These are phyloP conservation scores for Pythium periplocum DNA, from an alignment of 352 stramenopile genomes.

Conservation along the genomic window DNA sequence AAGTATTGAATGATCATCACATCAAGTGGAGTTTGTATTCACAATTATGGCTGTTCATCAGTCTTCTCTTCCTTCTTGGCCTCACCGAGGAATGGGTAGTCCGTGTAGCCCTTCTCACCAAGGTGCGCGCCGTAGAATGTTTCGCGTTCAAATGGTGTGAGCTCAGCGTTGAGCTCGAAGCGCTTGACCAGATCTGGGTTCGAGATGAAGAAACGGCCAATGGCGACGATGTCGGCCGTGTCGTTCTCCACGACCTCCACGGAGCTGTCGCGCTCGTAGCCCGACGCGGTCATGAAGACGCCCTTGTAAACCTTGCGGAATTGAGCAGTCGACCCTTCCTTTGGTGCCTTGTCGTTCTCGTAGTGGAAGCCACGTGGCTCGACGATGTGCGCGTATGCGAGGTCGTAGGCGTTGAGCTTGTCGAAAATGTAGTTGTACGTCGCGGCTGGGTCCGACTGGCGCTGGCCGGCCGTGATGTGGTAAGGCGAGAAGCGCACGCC, in stretches of 20 bases:
- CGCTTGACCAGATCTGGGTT: constrained; percentile 69
- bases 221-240: constrained; percentile 52
- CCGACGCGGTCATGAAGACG: constrained; percentile 49
- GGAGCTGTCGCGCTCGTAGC: constrained; percentile 43
- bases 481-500: no score
- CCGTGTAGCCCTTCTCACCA: constrained; percentile 21
- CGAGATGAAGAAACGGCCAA: constrained; percentile 67
- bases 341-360: constrained; percentile 16
- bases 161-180: constrained; percentile 31
- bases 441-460: constrained; percentile 34
- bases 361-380: constrained; percentile 49
- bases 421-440: constrained; percentile 48
- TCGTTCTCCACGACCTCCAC: constrained; percentile 42
- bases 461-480: constrained; percentile 17
- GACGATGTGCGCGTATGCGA: constrained; percentile 59
- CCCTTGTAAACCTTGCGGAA: constrained; percentile 65
- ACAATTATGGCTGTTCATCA: no score
- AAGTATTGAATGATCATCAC: no score
- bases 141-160: neutral
- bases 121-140: constrained; percentile 14
- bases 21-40: no score
- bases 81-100: constrained; percentile 16
- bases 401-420: constrained; percentile 48
- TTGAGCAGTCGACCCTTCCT: constrained; percentile 21
- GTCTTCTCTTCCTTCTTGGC: no score